Conservation (phyloP, 2,329 filamentous ascomycete species). For the Neofusicoccum laricinum region DNA sequence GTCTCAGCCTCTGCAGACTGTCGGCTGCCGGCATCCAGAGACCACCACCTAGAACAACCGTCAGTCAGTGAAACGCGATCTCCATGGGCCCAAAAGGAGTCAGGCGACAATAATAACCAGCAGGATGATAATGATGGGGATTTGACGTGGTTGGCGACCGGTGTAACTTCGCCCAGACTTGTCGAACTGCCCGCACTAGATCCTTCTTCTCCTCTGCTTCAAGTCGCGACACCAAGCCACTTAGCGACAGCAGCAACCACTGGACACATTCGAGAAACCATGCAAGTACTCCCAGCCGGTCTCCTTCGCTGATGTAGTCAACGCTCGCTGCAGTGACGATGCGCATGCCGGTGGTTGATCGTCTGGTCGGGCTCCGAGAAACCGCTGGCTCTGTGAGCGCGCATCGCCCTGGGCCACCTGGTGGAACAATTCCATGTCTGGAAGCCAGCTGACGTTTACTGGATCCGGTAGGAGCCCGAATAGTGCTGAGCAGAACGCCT, state of each 20-base stretch:
- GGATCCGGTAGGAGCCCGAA: not conserved
- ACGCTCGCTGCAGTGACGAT: not conserved
- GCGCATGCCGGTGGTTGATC: not conserved
- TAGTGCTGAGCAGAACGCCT: not conserved
- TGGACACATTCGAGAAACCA: not conserved
- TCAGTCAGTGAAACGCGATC: constrained; percentile 10
- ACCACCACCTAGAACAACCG: constrained; percentile 60
- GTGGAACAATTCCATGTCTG: not conserved
- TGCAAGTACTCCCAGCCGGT: not conserved
- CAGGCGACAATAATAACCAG: not conserved
- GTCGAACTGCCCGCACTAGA: not conserved
- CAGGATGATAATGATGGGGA: not conserved
- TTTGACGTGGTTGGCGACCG: not conserved
- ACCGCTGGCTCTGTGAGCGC: not conserved
- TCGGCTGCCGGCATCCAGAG: constrained; percentile 74
- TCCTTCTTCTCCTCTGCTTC: not conserved
- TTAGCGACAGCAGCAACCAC: not conserved
- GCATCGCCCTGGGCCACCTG: not conserved
- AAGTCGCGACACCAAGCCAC: not conserved
- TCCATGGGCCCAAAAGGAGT: not conserved
- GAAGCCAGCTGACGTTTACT: not conserved
- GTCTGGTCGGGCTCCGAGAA: not conserved
- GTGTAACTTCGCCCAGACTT: not conserved
- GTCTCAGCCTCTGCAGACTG: constrained; percentile 65
- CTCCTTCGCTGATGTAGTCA: not conserved